Percentiles rank a stretch among this genome's conserved stretches.
Conservation (phyloP, 129 eudicot genomes). For the Tagetes patula region DNA sequence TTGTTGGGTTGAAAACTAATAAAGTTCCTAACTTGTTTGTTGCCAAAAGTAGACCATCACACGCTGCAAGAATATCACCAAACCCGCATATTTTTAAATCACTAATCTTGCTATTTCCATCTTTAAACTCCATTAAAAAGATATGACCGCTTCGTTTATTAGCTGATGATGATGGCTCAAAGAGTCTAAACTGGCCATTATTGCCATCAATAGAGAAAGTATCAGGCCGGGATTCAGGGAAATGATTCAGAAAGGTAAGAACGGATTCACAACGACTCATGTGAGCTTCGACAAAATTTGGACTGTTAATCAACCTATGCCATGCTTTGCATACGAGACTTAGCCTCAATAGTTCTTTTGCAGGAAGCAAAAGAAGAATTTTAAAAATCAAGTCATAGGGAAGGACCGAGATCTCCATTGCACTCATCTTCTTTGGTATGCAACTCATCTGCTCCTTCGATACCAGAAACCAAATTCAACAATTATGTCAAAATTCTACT, state of each 20-base stretch:
- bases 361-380: conserved; percentile 41
- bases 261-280: conserved; percentile 30
- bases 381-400: conserved; percentile 41
- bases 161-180: conserved; percentile 21
- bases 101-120: conserved; percentile 14
- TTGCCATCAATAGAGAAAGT: conserved; percentile 25
- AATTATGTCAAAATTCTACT: conserved; percentile 21
- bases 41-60: conserved; percentile 39
- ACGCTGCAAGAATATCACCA: conserved; percentile 34
- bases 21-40: conserved; percentile 22
- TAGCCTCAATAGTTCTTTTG: conserved; percentile 33
- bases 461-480: not conserved
- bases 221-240: conserved; percentile 19
- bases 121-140: conserved; percentile 28
- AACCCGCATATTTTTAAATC: conserved; percentile 33
- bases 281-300: conserved; percentile 36
- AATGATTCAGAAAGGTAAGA: conserved; percentile 29
- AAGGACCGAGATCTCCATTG: conserved; percentile 28
- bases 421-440: conserved; percentile 7
- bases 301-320: conserved; percentile 32
- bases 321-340: conserved; percentile 39
- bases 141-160: conserved; percentile 18
- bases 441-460: conserved; percentile 26
- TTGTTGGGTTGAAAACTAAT: conserved; percentile 38
- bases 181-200: conserved; percentile 21